Evolutionary conservation across 2,329 filamentous ascomycete genomes (phyloP).

Genomic region (Chrysoporthe puriensis): DNA sequence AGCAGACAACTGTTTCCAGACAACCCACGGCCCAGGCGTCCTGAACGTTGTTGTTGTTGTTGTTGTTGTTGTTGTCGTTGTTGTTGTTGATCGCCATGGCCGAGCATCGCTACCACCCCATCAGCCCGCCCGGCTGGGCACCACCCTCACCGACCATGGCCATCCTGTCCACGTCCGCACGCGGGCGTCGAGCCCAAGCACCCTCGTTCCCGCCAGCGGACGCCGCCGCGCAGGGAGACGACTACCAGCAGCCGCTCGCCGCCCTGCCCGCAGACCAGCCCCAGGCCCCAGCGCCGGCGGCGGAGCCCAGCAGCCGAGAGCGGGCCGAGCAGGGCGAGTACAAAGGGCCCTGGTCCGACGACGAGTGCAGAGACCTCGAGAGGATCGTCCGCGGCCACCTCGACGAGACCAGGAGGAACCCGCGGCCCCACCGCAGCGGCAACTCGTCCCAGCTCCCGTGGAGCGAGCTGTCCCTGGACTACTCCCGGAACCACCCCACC

Average conservation of each 20-base stretch:
- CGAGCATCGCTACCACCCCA: background rate
- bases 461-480: constrained; percentile 8
- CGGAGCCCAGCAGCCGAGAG: background rate
- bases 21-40: background rate
- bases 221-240: no score
- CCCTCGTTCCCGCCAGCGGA: no score
- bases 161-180: background rate
- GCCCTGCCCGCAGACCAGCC: background rate
- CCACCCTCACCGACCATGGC: background rate
- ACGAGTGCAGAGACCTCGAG: background rate
- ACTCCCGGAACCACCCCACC: background rate
- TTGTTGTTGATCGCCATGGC: background rate
- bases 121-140: background rate
- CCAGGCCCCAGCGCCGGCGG: background rate
- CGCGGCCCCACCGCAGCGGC: constrained; percentile 3
- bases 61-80: no score
- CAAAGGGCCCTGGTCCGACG: constrained; percentile 11
- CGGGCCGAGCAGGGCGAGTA: background rate
- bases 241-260: no score
- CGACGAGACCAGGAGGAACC: background rate
- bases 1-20: background rate
- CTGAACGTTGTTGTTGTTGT: background rate
- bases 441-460: background rate
- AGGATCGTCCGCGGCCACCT: background rate
- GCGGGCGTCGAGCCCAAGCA: no score